Percentiles rank a stretch among this genome's conserved stretches.
Conservation (phyloP, 495 filamentous ascomycete genomes). For the Penicillium steckii region DNA sequence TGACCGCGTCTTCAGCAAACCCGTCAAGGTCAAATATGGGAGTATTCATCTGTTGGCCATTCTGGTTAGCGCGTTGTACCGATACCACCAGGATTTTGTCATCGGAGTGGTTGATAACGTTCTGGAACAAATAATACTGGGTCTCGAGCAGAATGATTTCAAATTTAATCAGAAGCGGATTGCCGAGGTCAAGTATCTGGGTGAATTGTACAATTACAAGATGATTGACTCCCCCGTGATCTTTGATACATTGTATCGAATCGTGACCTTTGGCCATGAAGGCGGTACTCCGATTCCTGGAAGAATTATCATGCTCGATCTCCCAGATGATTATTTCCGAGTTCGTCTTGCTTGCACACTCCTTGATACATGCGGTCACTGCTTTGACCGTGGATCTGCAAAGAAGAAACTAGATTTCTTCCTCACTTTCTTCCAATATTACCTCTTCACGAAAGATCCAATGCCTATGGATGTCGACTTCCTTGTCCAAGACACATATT, state of each 20-base stretch:
- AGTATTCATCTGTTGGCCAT: slow-evolving; percentile 95
- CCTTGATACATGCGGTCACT: slow-evolving; percentile 93
- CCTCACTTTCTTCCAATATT: slow-evolving; percentile 96
- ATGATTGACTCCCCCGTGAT: slow-evolving; percentile 95
- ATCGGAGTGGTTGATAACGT: slow-evolving; percentile 86
- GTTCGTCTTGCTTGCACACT: slow-evolving; percentile 85
- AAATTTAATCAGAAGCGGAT: slow-evolving; percentile 95
- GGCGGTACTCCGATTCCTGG: slow-evolving; percentile 80
- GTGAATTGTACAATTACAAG: slow-evolving; percentile 96
- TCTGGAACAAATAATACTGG: slow-evolving; percentile 82
- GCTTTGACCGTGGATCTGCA: slow-evolving; percentile 87
- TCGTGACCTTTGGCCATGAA: slow-evolving; percentile 87
- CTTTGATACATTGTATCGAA: slow-evolving; percentile 92
- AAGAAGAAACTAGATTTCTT: slow-evolving; percentile 99
- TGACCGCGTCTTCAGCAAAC: slow-evolving; percentile 90
- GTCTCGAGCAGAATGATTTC: slow-evolving; percentile 95
- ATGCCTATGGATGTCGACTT: slow-evolving; percentile 98
- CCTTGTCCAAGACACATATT: slow-evolving; percentile 89
- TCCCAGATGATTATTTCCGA: slow-evolving; percentile 94
- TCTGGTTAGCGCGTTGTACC: slow-evolving; percentile 80
- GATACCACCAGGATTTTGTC: slow-evolving; percentile 89
- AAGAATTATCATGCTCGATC: slow-evolving; percentile 69
- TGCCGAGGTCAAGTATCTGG: slow-evolving; percentile 94
- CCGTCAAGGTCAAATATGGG: slow-evolving; percentile 95
- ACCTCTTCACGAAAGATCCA: slow-evolving; percentile 88